phyloP scores from a whole-genome alignment of 208 protist genomes.

The Trypanosoma platydactyli region DNA sequence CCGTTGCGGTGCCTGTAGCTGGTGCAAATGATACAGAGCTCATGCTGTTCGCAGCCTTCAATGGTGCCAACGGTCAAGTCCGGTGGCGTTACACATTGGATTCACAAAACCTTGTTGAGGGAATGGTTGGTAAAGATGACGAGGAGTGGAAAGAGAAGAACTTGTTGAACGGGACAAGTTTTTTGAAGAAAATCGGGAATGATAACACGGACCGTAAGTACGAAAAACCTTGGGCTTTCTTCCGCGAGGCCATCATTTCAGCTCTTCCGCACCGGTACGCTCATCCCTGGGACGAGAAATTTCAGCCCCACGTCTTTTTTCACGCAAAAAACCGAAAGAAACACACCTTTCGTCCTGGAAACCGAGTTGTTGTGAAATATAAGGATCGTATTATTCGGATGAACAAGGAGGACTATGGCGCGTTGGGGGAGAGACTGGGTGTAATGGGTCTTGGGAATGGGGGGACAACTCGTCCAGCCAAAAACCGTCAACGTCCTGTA shows the following conservation, averaged over 20 bases:
- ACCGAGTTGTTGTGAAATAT: slow-evolving; percentile 49
- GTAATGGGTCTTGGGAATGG: slow-evolving; percentile 25
- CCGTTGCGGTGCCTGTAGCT: slow-evolving; percentile 45
- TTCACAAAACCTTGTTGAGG: slow-evolving; percentile 59
- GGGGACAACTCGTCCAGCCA: slow-evolving; percentile 6
- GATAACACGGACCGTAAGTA: slow-evolving; percentile 29
- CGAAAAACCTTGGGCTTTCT: slow-evolving; percentile 79
- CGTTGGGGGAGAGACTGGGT: slow-evolving; percentile 50
- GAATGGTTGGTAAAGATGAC: slow-evolving; percentile 51
- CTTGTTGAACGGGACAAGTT: not conserved
- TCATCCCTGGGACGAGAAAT: slow-evolving; percentile 79
- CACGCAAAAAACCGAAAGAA: slow-evolving; percentile 45
- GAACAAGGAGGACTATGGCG: slow-evolving; percentile 71
- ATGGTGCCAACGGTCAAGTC: slow-evolving; percentile 57
- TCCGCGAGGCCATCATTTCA: slow-evolving; percentile 71
- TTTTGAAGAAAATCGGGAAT: not conserved
- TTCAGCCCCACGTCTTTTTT: slow-evolving; percentile 74
- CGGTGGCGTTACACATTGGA: slow-evolving; percentile 83
- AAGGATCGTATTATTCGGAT: slow-evolving; percentile 67
- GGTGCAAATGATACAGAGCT: slow-evolving; percentile 35
- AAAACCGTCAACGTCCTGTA: slow-evolving; percentile 17
- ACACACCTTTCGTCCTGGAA: slow-evolving; percentile 24
- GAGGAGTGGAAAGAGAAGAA: not conserved
- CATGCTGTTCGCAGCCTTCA: slow-evolving; percentile 73
- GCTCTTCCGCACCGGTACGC: slow-evolving; percentile 82